phyloP scores from a whole-genome alignment of 2,329 filamentous ascomycete genomes.

The Fusarium compactum region DNA sequence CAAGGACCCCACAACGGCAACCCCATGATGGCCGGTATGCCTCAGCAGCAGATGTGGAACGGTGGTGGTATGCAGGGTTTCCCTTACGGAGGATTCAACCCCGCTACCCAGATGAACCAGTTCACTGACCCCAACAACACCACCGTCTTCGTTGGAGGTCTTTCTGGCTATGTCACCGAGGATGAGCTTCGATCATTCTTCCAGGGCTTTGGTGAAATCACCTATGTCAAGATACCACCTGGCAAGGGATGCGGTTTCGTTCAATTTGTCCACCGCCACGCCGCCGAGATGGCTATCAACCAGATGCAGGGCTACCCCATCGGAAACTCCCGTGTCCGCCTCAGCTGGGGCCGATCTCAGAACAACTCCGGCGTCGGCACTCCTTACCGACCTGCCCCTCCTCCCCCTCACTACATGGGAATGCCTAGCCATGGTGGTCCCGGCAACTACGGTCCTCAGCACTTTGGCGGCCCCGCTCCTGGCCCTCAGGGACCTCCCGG shows the following conservation, averaged over 20 bases:
- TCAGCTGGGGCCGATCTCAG: constrained; percentile 97
- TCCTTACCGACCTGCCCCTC: constrained; percentile 93
- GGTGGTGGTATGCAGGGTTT: constrained; percentile 48
- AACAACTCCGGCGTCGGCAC: constrained; percentile 99
- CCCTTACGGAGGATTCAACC: constrained; percentile 61
- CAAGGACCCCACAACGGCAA: constrained; percentile 59
- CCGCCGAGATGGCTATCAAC: constrained; percentile 99
- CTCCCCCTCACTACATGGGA: constrained; percentile 67
- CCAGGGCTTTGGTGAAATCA: constrained; percentile 99
- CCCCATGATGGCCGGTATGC: constrained; percentile 62
- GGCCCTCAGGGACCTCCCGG: constrained; percentile 59
- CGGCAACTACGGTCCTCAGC: constrained; percentile 60
- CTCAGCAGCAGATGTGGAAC: constrained; percentile 59
- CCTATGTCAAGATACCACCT: constrained; percentile 99
- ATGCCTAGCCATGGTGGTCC: constrained; percentile 59
- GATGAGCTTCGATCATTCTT: constrained; percentile 99
- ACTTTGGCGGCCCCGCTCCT: constrained; percentile 60
- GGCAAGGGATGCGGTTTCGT: constrained; percentile 99
- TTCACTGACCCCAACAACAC: constrained; percentile 99
- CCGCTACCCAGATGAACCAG: constrained; percentile 85
- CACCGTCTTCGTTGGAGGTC: constrained; percentile 96
- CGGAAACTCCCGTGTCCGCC: constrained; percentile 95
- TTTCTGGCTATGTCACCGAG: constrained; percentile 98
- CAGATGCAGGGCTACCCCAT: constrained; percentile 99
- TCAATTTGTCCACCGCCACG: constrained; percentile 98